Base-by-base conservation (phyloP, 1,284 basidiomycete species). In the Tilletia indica region DNA sequence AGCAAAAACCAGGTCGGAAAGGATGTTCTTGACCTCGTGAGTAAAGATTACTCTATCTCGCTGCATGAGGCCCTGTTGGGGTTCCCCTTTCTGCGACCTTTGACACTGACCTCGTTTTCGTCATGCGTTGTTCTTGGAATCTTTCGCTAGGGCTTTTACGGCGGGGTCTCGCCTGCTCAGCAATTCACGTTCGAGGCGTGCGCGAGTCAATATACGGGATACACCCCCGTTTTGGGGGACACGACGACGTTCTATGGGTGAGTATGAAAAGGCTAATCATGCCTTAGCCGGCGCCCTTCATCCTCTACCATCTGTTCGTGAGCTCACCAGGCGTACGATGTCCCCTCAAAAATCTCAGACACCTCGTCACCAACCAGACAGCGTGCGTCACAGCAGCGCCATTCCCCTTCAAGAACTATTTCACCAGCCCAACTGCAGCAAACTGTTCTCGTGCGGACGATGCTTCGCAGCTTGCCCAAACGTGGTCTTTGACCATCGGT, bases 1-100 rank as follows among this genome's bases (percentile, higher is more conserved):
- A 54, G 51, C 31, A n/a, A n/a, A 8, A 54, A 54, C 51, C 51
- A 54, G 51, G 11, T n/a, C n/a, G 51, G 51, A 8, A 19, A 54
- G 31, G 51, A 54, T 19, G n/a, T 54, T 54, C 51, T 54, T 54
- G 51, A 54, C 31, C 51, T 54, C 31, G 51, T 54, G 51, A 54
- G 51, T 54, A 0, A 0, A 31, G 25, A 31, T 31, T 31, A 31
- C 25, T 31, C 47, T 48, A 16, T 54, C 31, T 5, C 51, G 9
- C n/a, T 11, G 8, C 11, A 54, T 19, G 51, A 54, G 31, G 1
- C 31, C 2, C 6, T 54, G 0, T 54, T 54, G 51, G 2, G 51
- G 31, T 14, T 19, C 25, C 25, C 2, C 25, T 14, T 19, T n/a
- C 8, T 6, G 0, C 51, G 1, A 19, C n/a, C 48, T 14, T n/a